Evolutionary conservation across 169 alveolate species (phyloP).

Genomic region (Fabrea salina): DNA sequence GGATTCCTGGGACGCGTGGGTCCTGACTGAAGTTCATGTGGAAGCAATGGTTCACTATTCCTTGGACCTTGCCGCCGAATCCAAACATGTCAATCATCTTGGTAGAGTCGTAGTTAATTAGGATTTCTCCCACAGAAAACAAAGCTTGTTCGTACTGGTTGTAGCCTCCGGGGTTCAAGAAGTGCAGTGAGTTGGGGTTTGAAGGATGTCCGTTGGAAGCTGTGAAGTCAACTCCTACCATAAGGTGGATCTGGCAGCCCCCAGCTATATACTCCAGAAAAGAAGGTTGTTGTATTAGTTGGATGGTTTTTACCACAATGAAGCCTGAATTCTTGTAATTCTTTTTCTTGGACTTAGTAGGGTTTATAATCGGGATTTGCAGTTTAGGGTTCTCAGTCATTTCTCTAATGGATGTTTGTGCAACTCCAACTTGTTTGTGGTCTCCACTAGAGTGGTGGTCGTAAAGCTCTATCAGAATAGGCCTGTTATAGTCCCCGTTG

Average conservation of each 20-base stretch:
- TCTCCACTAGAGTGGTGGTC: neutral
- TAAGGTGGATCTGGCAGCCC: slow-evolving; percentile 68
- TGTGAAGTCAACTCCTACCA: slow-evolving; percentile 79
- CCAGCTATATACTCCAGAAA: slow-evolving; percentile 71
- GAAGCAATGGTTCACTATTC: slow-evolving; percentile 48
- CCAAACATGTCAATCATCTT: slow-evolving; percentile 80
- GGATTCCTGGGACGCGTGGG: slow-evolving; percentile 59
- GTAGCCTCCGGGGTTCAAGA: slow-evolving; percentile 37
- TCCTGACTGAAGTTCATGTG: slow-evolving; percentile 55
- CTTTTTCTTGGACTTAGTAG: neutral
- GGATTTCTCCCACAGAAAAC: slow-evolving; percentile 56
- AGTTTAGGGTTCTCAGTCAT: neutral
- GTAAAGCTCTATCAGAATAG: neutral
- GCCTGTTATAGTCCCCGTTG: neutral
- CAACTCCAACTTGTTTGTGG: slow-evolving; percentile 1
- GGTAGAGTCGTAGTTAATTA: slow-evolving; percentile 74
- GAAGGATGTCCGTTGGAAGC: slow-evolving; percentile 68
- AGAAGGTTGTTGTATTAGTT: slow-evolving; percentile 46
- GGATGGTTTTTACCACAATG: neutral
- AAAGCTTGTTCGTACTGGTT: slow-evolving; percentile 73
- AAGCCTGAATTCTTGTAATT: slow-evolving; percentile 1
- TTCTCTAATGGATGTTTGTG: neutral
- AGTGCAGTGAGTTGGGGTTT: slow-evolving; percentile 61
- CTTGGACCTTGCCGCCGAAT: slow-evolving; percentile 66
- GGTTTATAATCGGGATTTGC: neutral